A percentile compares a stretch with the other conserved stretches of the same genome.
These are phyloP conservation scores for Exophiala viscosa DNA, from an alignment of 2,329 filamentous ascomycete species.

Conservation along the genomic window DNA sequence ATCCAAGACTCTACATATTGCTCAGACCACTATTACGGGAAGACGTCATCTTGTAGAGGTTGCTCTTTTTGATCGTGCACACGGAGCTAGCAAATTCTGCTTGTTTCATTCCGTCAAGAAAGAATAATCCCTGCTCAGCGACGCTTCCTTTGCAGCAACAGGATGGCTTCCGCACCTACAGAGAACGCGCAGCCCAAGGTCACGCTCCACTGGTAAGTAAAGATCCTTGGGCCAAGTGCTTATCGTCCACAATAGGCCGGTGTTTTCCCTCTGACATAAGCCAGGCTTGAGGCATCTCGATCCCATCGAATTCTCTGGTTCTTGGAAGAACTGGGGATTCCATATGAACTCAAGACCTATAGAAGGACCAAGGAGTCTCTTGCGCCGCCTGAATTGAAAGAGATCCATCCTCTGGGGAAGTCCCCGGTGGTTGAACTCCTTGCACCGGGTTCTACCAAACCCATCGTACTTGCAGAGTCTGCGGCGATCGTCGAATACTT, in stretches of 20 bases:
- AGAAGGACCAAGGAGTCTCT: conserved; percentile 62
- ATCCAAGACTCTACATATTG: no score
- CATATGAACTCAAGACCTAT: conserved; percentile 77
- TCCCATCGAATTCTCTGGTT: conserved; percentile 82
- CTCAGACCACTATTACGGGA: no score
- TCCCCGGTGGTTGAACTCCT: conserved; percentile 72
- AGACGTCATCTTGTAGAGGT: no score
- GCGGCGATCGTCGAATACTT: conserved; percentile 79
- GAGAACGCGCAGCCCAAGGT: conserved; percentile 42
- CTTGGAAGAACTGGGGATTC: conserved; percentile 73
- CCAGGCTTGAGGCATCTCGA: conserved; percentile 77
- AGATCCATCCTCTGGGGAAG: conserved; percentile 81
- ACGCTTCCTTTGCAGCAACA: background rate
- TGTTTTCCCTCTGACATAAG: conserved; percentile 4
- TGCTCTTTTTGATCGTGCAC: no score
- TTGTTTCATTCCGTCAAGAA: no score
- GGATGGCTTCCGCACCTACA: conserved; percentile 2
- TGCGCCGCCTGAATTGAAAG: conserved; percentile 72
- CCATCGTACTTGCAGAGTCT: conserved; percentile 72
- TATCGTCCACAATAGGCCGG: background rate
- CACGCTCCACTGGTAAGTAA: conserved; percentile 60
- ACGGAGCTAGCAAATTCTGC: no score
- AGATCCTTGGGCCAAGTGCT: background rate
- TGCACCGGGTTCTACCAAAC: conserved; percentile 43
- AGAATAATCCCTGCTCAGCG: no score